These are phyloP conservation scores for Colletotrichum costaricense DNA, from an alignment of 2,329 filamentous ascomycete genomes.

Conservation along the genomic window DNA sequence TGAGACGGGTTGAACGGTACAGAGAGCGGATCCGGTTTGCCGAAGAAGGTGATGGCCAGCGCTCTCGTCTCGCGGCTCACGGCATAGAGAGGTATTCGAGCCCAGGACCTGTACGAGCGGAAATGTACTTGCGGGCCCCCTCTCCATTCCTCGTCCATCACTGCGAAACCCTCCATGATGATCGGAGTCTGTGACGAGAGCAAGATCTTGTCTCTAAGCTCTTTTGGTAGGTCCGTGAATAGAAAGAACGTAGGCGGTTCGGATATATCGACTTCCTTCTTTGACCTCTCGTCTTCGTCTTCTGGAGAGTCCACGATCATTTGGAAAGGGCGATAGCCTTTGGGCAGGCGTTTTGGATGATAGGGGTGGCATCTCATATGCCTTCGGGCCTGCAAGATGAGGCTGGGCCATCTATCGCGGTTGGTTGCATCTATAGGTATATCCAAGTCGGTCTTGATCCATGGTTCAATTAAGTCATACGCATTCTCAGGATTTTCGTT, in stretches of 20 bases:
- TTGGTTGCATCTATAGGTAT: not conserved
- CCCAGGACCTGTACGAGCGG: too few species aligned
- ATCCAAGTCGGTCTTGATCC: not conserved
- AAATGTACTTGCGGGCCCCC: too few species aligned
- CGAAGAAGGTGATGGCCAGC: too few species aligned
- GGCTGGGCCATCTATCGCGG: not conserved
- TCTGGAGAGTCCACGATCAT: not conserved
- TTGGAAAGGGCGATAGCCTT: not conserved
- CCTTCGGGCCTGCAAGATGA: not conserved
- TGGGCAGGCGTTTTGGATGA: not conserved
- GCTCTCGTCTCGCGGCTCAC: too few species aligned
- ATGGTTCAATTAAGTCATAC: not conserved
- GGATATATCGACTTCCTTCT: not conserved
- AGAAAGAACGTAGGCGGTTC: not conserved
- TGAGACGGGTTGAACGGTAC: too few species aligned
- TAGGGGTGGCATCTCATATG: not conserved
- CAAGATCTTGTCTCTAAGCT: not conserved
- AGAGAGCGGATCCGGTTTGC: too few species aligned
- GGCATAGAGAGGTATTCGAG: too few species aligned
- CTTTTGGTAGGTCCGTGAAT: not conserved
- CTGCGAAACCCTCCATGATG: not conserved
- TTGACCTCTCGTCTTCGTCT: not conserved
- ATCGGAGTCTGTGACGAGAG: not conserved
- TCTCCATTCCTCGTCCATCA: not conserved
- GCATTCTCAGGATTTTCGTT: not conserved